A percentile compares a stretch with the other conserved stretches of the same genome.
phyloP scores from a whole-genome alignment of 192 early-diverging fungal species.

The Dissophora globulifera region DNA sequence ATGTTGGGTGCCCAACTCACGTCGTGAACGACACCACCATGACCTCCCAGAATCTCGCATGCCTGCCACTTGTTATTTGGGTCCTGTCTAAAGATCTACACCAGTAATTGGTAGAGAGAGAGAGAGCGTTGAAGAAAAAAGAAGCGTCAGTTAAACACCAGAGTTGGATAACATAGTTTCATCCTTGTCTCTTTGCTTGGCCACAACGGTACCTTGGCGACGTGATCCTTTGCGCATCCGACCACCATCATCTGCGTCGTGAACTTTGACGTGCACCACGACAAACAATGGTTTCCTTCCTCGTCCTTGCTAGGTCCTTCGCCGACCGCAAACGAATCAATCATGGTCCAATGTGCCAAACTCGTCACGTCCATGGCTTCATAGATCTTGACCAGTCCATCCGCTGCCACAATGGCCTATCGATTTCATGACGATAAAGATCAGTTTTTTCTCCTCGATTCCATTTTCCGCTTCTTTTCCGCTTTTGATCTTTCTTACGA shows the following conservation, averaged over 20 bases:
- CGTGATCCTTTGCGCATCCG: constrained; percentile 84
- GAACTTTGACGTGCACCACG: constrained; percentile 90
- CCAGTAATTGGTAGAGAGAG: no score
- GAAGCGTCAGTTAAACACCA: no score
- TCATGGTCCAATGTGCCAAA: constrained; percentile 80
- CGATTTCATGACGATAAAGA: constrained; percentile 1
- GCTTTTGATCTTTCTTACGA: constrained; percentile 57
- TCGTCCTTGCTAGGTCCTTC: constrained; percentile 71
- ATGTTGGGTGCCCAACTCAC: constrained; percentile 76
- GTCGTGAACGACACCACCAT: constrained; percentile 74
- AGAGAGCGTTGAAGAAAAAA: constrained; percentile 14
- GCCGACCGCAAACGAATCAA: constrained; percentile 68
- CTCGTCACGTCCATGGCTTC: constrained; percentile 85
- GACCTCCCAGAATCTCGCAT: constrained; percentile 65
- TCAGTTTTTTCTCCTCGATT: background rate
- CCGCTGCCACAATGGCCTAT: constrained; percentile 81
- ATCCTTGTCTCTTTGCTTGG: background rate
- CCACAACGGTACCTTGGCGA: constrained; percentile 71
- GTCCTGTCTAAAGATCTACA: constrained; percentile 68
- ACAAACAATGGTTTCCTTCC: constrained; percentile 83
- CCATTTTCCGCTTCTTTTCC: background rate
- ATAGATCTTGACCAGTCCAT: constrained; percentile 89
- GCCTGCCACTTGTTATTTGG: constrained; percentile 72
- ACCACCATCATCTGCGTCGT: constrained; percentile 83
- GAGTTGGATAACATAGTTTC: no score